phyloP scores from a whole-genome alignment of 1,284 basidiomycete species.

The Rhodotorula sp. region DNA sequence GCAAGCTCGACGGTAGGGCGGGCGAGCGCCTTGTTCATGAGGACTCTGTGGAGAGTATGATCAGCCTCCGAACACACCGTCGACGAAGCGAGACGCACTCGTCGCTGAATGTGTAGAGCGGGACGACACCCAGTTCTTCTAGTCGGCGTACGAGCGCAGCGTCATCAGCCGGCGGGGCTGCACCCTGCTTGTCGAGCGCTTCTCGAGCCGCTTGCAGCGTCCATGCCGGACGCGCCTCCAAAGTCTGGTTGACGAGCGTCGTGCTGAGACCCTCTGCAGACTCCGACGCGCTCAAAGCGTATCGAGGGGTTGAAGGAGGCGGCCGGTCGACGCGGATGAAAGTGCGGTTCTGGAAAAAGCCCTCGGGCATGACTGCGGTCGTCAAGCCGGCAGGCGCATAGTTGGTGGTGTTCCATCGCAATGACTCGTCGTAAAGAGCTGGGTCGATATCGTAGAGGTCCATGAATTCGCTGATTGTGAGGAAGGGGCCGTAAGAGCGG shows the following conservation, averaged over 20 bases:
- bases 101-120: conserved; percentile 9
- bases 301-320: conserved; percentile 21
- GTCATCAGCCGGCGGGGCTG: conserved; percentile 51
- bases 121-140: neutral
- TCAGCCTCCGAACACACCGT: neutral
- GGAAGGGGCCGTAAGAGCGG: conserved; percentile 37
- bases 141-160: conserved; percentile 41
- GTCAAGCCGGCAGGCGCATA: conserved; percentile 6
- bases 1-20: conserved; percentile 52
- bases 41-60: conserved; percentile 46
- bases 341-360: conserved; percentile 13
- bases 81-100: neutral
- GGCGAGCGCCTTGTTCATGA: conserved; percentile 55
- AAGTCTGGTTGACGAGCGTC: conserved; percentile 44
- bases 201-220: conserved; percentile 49
- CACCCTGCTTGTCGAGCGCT: conserved; percentile 52
- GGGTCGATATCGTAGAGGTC: conserved; percentile 12
- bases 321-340: conserved; percentile 45
- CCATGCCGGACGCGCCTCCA: conserved; percentile 37
- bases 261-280: conserved; percentile 37
- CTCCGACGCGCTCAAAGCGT: conserved; percentile 20
- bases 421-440: conserved; percentile 2
- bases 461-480: conserved; percentile 27
- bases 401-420: conserved; percentile 6
- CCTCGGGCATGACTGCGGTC: neutral